Conservation (phyloP, 1,284 basidiomycete species). For the Sanguinoderma infundibulare region DNA sequence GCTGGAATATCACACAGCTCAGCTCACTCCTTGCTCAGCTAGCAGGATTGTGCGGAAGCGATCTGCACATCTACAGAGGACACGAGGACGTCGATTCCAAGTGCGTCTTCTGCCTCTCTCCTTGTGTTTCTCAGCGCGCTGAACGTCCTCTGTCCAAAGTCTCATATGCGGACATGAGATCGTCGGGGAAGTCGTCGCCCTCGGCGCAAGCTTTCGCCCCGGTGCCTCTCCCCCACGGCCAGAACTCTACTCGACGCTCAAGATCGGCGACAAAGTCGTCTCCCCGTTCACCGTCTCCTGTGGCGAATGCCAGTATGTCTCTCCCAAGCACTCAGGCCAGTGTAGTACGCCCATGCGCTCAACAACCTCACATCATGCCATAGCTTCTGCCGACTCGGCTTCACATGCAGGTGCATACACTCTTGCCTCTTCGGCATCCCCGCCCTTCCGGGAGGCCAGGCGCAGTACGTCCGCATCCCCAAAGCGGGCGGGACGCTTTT, state of each 20-base stretch:
- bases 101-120: conserved; percentile 21
- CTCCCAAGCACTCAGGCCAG: neutral
- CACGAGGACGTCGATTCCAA: conserved; percentile 41
- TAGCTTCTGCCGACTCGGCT: conserved; percentile 78
- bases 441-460: conserved; percentile 80
- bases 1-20: too few species aligned
- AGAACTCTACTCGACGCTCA: conserved; percentile 66
- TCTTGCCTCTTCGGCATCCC: conserved; percentile 77
- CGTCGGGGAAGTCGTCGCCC: conserved; percentile 75
- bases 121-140: neutral
- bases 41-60: conserved; percentile 81
- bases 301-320: conserved; percentile 75
- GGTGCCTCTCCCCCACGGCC: conserved; percentile 51
- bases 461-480: conserved; percentile 85
- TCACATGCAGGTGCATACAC: conserved; percentile 76
- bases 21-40: conserved; percentile 45
- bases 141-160: conserved; percentile 38
- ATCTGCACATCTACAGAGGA: conserved; percentile 82
- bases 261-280: conserved; percentile 83
- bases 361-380: conserved; percentile 20
- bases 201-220: conserved; percentile 65
- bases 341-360: neutral
- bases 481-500: conserved; percentile 82
- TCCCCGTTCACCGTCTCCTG: conserved; percentile 88
- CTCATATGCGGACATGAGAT: conserved; percentile 84